Evolutionary conservation across 129 eudicot genomes (phyloP).

Genomic region (Pittosporum tobira): DNA sequence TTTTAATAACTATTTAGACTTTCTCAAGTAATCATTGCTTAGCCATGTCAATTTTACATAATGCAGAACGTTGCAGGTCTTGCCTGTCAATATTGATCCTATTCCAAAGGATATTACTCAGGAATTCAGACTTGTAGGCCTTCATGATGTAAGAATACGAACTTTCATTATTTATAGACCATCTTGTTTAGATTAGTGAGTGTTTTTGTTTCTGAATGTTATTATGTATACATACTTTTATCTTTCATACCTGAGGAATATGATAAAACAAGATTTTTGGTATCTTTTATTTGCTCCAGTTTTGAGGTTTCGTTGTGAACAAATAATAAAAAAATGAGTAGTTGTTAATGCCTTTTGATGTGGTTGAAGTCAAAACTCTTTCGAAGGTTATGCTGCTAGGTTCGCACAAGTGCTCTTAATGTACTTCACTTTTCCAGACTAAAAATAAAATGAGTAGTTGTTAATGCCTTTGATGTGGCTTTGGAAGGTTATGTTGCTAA

Average conservation of each 20-base stretch:
- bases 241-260: not conserved
- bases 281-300: not conserved
- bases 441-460: not conserved
- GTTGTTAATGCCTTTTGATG: not conserved
- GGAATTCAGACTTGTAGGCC: conserved; percentile 58
- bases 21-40: not conserved
- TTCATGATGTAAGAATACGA: conserved; percentile 58
- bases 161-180: not conserved
- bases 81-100: conserved; percentile 70
- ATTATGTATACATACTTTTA: no score
- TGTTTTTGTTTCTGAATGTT: no score
- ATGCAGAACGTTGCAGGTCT: conserved; percentile 53
- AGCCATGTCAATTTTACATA: conserved; percentile 19
- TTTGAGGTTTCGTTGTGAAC: conserved; percentile 1
- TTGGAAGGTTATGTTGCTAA: no score
- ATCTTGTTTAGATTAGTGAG: not conserved
- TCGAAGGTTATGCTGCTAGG: no score
- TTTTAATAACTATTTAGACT: not conserved
- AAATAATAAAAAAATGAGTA: not conserved
- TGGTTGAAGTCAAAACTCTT: no score
- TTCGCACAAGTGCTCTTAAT: no score
- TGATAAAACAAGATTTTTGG: not conserved
- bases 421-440: no score
- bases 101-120: conserved; percentile 57
- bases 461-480: not conserved